These are phyloP conservation scores for Blastobotrys illinoisensis DNA, from an alignment of 1,139 yeast species.

Conservation along the genomic window DNA sequence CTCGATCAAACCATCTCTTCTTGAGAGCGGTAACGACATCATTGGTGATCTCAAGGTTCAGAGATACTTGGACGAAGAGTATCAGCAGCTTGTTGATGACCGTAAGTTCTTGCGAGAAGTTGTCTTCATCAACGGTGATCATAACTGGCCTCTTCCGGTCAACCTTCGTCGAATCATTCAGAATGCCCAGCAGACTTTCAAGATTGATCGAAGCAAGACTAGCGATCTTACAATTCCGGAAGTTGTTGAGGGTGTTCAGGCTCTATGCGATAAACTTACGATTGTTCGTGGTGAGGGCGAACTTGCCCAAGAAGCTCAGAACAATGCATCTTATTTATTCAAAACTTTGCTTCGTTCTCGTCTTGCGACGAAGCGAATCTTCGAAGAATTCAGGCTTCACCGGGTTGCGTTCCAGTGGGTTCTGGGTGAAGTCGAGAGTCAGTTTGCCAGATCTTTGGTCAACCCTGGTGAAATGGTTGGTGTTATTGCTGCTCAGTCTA, in stretches of 20 bases:
- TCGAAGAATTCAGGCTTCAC: constrained; percentile 84
- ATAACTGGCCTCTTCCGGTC: constrained; percentile 96
- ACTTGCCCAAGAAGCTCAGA: constrained; percentile 79
- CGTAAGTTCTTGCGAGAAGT: constrained; percentile 72
- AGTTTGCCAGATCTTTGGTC: constrained; percentile 86
- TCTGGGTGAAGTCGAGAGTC: constrained; percentile 86
- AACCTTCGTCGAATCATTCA: constrained; percentile 94
- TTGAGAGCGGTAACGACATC: constrained; percentile 88
- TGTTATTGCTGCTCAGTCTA: constrained; percentile 97
- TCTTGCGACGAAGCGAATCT: constrained; percentile 81
- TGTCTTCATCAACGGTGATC: constrained; percentile 90
- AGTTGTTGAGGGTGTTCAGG: constrained; percentile 67
- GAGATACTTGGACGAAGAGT: constrained; percentile 76
- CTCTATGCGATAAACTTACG: constrained; percentile 57
- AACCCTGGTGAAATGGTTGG: constrained; percentile 99
- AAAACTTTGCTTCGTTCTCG: constrained; percentile 90
- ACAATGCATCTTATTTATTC: constrained; percentile 84
- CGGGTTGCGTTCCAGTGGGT: constrained; percentile 94
- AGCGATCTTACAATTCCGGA: constrained; percentile 85
- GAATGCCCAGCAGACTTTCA: constrained; percentile 96
- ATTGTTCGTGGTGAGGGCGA: constrained; percentile 81
- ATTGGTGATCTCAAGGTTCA: constrained; percentile 86
- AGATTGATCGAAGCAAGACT: constrained; percentile 83
- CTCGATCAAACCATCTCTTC: constrained; percentile 60
- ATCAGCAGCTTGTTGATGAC: constrained; percentile 66